phyloP scores from a whole-genome alignment of 2,329 filamentous ascomycete species.

The Neofusicoccum umdonicola region DNA sequence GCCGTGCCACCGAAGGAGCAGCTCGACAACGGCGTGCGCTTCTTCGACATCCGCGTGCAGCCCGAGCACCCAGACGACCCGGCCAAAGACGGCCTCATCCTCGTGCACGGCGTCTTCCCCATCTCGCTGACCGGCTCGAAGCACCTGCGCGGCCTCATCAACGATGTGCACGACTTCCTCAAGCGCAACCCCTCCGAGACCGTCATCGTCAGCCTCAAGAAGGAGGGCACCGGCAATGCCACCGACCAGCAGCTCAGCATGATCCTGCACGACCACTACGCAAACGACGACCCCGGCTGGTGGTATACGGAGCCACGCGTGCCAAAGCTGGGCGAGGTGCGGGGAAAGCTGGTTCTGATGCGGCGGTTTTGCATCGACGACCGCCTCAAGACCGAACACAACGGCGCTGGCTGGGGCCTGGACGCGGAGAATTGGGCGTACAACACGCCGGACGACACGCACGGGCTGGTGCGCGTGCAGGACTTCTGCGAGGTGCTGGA shows the following conservation, averaged over 20 bases:
- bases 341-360: slow-evolving; percentile 80
- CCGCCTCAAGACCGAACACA: slow-evolving; percentile 47
- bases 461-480: slow-evolving; percentile 78
- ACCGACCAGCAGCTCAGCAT: slow-evolving; percentile 76
- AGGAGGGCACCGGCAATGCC: slow-evolving; percentile 79
- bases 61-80: slow-evolving; percentile 57
- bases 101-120: slow-evolving; percentile 90
- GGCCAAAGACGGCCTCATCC: slow-evolving; percentile 65
- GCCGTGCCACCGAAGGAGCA: slow-evolving; percentile 74
- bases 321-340: slow-evolving; percentile 73
- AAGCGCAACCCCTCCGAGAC: slow-evolving; percentile 75
- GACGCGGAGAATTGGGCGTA: slow-evolving; percentile 73
- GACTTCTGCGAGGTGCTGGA: slow-evolving; percentile 90
- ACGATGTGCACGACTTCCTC: slow-evolving; percentile 72
- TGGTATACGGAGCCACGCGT: slow-evolving; percentile 81
- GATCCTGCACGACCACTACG: slow-evolving; percentile 71
- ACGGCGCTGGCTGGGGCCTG: slow-evolving; percentile 56
- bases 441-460: slow-evolving; percentile 75
- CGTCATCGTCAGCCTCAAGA: slow-evolving; percentile 83
- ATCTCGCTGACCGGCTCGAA: slow-evolving; percentile 79
- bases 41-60: slow-evolving; percentile 87
- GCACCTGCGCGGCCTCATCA: slow-evolving; percentile 71
- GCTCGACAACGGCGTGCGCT: slow-evolving; percentile 85
- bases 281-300: slow-evolving; percentile 52
- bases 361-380: slow-evolving; percentile 72